Percentiles rank a stretch among this genome's conserved stretches.
Conservation (phyloP, 2,329 filamentous ascomycete genomes). For the Fusarium cicatricum region DNA sequence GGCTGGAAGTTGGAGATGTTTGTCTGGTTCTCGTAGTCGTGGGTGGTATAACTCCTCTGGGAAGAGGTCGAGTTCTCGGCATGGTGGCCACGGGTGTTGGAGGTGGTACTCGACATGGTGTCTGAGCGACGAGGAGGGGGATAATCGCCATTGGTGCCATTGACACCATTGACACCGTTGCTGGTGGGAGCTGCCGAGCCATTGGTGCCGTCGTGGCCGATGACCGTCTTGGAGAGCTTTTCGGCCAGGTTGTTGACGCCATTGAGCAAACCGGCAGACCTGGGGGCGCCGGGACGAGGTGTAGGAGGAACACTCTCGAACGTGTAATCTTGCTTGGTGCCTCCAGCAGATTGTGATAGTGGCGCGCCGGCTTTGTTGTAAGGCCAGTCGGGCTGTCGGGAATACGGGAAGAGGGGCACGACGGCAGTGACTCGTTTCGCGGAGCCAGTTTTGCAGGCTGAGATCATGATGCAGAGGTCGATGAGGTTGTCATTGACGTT, state of each 20-base stretch:
- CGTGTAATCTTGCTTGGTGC: slow-evolving; percentile 72
- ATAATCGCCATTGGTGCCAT: slow-evolving; percentile 43
- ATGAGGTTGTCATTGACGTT: slow-evolving; percentile 96
- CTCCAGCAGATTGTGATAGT: slow-evolving; percentile 68
- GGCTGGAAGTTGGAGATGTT: slow-evolving; percentile 71
- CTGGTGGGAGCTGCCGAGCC: slow-evolving; percentile 7
- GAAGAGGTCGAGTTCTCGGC: slow-evolving; percentile 52
- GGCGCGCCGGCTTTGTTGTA: slow-evolving; percentile 97
- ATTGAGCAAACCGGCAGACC: slow-evolving; percentile 71
- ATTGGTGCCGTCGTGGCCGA: slow-evolving; percentile 54
- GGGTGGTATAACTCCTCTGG: slow-evolving; percentile 64
- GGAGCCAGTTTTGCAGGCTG: slow-evolving; percentile 95
- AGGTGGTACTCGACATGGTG: slow-evolving; percentile 46
- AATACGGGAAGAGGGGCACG: slow-evolving; percentile 95
- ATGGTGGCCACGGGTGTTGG: slow-evolving; percentile 49
- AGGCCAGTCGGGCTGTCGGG: slow-evolving; percentile 92
- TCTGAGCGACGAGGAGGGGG: slow-evolving; percentile 47
- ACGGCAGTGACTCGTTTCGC: slow-evolving; percentile 94
- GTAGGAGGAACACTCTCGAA: slow-evolving; percentile 94
- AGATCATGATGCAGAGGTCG: slow-evolving; percentile 97
- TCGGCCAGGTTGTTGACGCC: slow-evolving; percentile 75
- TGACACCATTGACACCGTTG: slow-evolving; percentile 40
- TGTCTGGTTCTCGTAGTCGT: slow-evolving; percentile 69
- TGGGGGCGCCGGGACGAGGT: slow-evolving; percentile 75
- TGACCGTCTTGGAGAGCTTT: slow-evolving; percentile 73